These are phyloP conservation scores for Pythium oligandrum DNA, from an alignment of 352 stramenopile species.

Conservation along the genomic window DNA sequence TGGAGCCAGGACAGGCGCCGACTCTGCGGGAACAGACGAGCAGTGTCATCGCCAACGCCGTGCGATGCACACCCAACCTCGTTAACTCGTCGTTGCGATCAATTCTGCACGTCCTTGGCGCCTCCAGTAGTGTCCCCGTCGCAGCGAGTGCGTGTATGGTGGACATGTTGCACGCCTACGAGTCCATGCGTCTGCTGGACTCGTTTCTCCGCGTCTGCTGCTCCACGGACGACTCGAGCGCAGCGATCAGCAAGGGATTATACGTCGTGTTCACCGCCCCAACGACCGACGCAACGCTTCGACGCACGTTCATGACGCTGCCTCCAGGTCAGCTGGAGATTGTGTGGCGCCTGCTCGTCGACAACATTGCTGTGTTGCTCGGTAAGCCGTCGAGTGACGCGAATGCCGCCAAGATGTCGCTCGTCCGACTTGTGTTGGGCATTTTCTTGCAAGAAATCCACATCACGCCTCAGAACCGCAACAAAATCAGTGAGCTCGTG, in stretches of 20 bases:
- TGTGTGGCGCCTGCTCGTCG: conserved; percentile 63
- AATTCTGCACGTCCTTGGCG: conserved; percentile 60
- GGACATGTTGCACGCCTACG: conserved; percentile 65
- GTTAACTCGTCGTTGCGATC: conserved; percentile 51
- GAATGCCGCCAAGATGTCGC: conserved; percentile 22
- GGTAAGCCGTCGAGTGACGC: conserved; percentile 2
- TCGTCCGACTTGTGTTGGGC: conserved; percentile 72
- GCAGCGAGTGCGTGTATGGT: conserved; percentile 36
- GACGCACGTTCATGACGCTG: conserved; percentile 64
- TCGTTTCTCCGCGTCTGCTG: conserved; percentile 42
- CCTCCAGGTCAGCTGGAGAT: conserved; percentile 75
- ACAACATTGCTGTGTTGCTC: conserved; percentile 34
- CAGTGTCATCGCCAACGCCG: conserved; percentile 49
- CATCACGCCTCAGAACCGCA: conserved; percentile 67
- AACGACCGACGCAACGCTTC: conserved; percentile 42
- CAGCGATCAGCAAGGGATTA: conserved; percentile 26
- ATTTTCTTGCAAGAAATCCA: conserved; percentile 79
- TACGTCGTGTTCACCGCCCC: conserved; percentile 42
- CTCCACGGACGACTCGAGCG: conserved; percentile 14
- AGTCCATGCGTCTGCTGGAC: conserved; percentile 83
- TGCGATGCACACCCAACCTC: conserved; percentile 74
- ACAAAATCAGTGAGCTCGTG: conserved; percentile 49
- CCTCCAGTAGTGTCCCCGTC: conserved; percentile 1
- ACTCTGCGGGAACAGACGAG: conserved; percentile 25
- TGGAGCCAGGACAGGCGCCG: conserved; percentile 1